Base-by-base conservation (phyloP, 192 early-diverging fungal genomes). In the Coemansia asiatica region DNA sequence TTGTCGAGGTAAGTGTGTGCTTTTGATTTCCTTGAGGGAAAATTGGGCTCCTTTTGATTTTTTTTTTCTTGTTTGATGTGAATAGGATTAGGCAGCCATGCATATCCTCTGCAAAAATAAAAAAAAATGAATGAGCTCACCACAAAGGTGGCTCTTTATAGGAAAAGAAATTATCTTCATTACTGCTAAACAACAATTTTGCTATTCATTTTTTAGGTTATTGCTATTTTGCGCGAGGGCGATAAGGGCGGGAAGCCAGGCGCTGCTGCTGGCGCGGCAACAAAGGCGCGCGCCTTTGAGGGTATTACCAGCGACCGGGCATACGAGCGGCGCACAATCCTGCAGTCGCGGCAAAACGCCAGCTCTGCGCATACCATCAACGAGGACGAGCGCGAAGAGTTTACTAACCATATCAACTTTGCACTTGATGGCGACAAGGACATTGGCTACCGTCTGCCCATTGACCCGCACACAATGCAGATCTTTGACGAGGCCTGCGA, bases 331-430 rank as follows among this genome's bases (percentile, higher is more conserved):
- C 88, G 92, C 62, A 94, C 94, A 56, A 94, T 97, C 73, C 90
- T 89, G 26, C 86, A 96, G 61, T 89, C 91, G 62, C 93, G 94
- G 54, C 83, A 89, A 49, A 87, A 88, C 66, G 83, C 87, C 55
- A 96, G 92, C 76, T 94, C 93, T 21, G 94, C 93, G 4, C 97
- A 99, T 76, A 95, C 95, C 2, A 95, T 99, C 77, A 98, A 99
- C 74, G 95, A 96, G 68, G 97, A 99, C 73, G 97, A 99, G 83
- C 91, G 95, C 71, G 94, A 94, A 67, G 92, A 92, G 80, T 99
- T 99, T 69, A 91, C 91, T 22, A 84, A 88, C 69, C 97, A 99
- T 76, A 96, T 98, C 59, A 99, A 99, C 82, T 83, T 88, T 57
- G 86, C 85, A 46, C 76, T 99, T 61, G 87, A 80, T 6, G 85